These are phyloP conservation scores for Pulveroboletus sp. DNA, from an alignment of 768 basidiomycete species.

Conservation along the genomic window DNA sequence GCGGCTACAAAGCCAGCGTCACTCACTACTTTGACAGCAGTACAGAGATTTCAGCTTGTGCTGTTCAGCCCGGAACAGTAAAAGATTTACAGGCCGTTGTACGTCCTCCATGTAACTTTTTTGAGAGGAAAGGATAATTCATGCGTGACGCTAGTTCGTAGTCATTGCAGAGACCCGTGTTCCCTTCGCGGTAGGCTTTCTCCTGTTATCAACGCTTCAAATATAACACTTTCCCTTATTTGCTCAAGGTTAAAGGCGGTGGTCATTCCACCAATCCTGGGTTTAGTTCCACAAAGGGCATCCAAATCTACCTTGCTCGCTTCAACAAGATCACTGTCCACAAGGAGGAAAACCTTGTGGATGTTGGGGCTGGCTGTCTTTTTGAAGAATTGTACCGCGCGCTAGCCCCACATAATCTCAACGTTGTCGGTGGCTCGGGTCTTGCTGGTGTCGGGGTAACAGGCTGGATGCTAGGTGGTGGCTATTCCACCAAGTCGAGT, in stretches of 20 bases:
- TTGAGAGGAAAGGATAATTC: background rate
- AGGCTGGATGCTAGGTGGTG: conserved; percentile 35
- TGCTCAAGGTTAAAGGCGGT: conserved; percentile 32
- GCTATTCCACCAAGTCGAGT: conserved; percentile 34
- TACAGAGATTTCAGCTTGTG: conserved; percentile 4
- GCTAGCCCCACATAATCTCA: conserved; percentile 8
- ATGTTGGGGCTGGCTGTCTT: conserved; percentile 27
- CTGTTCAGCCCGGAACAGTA: conserved; percentile 14
- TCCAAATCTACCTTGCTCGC: conserved; percentile 27
- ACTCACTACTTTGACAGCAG: conserved; percentile 15
- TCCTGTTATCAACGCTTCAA: background rate
- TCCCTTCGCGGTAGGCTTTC: conserved; percentile 10
- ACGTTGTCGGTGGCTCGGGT: conserved; percentile 24
- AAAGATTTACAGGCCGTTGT: conserved; percentile 8
- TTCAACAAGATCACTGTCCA: conserved; percentile 21
- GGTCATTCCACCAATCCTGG: conserved; percentile 28
- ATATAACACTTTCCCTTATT: background rate
- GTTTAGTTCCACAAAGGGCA: conserved; percentile 33
- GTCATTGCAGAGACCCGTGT: conserved; percentile 3
- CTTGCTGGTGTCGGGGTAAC: conserved; percentile 27
- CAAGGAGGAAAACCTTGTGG: conserved; percentile 3
- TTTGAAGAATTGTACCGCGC: conserved; percentile 28
- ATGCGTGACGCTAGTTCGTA: conserved; percentile 5
- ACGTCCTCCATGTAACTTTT: background rate
- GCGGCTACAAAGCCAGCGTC: conserved; percentile 11